A percentile compares a stretch with the other conserved stretches of the same genome.
phyloP scores from a whole-genome alignment of 495 filamentous ascomycete species.

The Podospora conica region DNA sequence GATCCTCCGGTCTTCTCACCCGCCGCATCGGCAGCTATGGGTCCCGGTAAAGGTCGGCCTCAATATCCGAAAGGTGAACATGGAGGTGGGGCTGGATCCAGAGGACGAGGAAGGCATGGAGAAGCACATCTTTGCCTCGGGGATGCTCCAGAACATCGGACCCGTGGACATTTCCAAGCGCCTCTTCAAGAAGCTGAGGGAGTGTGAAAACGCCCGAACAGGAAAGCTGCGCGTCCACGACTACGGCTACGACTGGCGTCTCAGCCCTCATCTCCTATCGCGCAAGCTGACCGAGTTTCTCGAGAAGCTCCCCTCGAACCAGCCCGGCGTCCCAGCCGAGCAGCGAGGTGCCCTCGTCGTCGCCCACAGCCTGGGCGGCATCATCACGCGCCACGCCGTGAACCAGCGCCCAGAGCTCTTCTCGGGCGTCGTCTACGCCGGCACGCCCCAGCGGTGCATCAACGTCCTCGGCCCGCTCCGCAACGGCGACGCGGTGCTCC shows the following conservation, averaged over 20 bases:
- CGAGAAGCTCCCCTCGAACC: conserved; percentile 68
- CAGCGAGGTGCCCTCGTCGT: conserved; percentile 72
- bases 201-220: conserved; percentile 61
- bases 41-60: conserved; percentile 90
- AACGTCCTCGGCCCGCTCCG: conserved; percentile 87
- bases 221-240: conserved; percentile 76
- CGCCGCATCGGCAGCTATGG: conserved; percentile 80
- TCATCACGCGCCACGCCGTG: conserved; percentile 85
- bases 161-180: conserved; percentile 84
- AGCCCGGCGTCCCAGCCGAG: conserved; percentile 38
- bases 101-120: conserved; percentile 86
- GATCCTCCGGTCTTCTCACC: conserved; percentile 74
- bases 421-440: conserved; percentile 79
- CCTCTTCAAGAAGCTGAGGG: conserved; percentile 69
- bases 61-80: conserved; percentile 84
- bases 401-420: conserved; percentile 86
- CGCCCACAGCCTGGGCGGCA: conserved; percentile 82
- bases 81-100: conserved; percentile 76
- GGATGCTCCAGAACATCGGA: conserved; percentile 84
- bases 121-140: conserved; percentile 71
- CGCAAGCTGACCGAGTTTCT: conserved; percentile 63
- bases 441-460: conserved; percentile 76
- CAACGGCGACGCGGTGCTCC: conserved; percentile 83
- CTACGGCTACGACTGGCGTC: conserved; percentile 94
- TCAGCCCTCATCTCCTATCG: conserved; percentile 75